Evolutionary conservation across 306 rosid genomes (phyloP).

Genomic region (Cicer cuneatum): DNA sequence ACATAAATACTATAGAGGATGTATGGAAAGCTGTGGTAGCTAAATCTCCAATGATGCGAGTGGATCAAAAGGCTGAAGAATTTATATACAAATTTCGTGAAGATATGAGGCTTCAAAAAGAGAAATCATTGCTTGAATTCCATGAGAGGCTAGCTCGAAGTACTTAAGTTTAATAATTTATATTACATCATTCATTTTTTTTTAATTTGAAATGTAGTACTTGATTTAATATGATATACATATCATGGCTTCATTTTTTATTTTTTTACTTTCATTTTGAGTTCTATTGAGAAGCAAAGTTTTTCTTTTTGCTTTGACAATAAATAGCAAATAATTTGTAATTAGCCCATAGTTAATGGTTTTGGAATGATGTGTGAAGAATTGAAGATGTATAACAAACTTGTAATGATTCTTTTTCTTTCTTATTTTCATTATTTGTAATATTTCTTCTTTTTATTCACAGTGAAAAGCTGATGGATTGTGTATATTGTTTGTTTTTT

Average conservation of each 20-base stretch:
- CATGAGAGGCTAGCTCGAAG: conserved; percentile 56
- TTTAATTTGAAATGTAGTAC: conserved; percentile 27
- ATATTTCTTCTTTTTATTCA: neutral
- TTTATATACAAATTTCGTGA: conserved; percentile 49
- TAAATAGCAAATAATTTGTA: neutral
- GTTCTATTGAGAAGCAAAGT: conserved; percentile 30
- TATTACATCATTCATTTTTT: neutral
- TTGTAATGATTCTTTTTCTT: neutral
- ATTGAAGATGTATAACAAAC: conserved; percentile 4
- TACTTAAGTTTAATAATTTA: conserved; percentile 24
- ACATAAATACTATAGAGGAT: conserved; percentile 47
- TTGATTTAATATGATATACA: conserved; percentile 15
- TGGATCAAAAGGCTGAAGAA: conserved; percentile 55
- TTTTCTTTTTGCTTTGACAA: neutral
- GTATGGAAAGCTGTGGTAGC: conserved; percentile 58
- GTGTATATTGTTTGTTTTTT: neutral
- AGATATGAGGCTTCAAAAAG: conserved; percentile 59
- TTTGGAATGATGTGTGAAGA: conserved; percentile 17
- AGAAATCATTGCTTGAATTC: conserved; percentile 52
- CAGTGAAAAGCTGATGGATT: neutral
- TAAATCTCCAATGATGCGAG: conserved; percentile 52
- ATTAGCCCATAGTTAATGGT: neutral
- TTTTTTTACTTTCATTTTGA: conserved; percentile 1
- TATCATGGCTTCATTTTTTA: neutral
- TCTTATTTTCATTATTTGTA: conserved; percentile 3